Evolutionary conservation across 108 stramenopile genomes (phyloP), one percentile per base, ranked within the genome.

Genomic region (Skeletonema marinoi): DNA sequence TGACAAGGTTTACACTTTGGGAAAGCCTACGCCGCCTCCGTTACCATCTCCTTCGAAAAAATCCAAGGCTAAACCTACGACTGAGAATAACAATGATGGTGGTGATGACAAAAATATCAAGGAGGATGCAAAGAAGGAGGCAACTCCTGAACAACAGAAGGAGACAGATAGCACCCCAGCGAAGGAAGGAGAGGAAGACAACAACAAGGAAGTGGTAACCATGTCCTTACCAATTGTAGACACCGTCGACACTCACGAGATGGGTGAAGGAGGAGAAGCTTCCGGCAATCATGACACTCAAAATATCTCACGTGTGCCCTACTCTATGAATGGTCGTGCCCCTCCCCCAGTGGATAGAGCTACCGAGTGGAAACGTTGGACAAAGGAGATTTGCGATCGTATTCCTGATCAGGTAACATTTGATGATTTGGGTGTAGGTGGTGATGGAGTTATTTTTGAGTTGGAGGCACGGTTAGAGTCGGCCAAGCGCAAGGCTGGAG

Each of bases 361-460:
- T 35, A 44, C 70, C 17, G 93, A 94, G 56, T 82, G 78, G 74
- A 75, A 75, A 60, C 85, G 91, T 12, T 94, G 91, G 91, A 78
- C 85, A 35, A 84, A 82, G 10, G 79, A 86, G 38, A 66, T 92
- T 32, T 64, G 85, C 25, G 68, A 72, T 4, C 74, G 79, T 54
- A 90, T 94, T 74, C 90, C 88, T 4, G 77, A 90, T 30, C 90
- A 90, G 68, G 88, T 89, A 1, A 89, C 89, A 29, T 89, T 89
- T 75, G 89, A 83, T 7, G 93, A 93, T 33, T 66, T 93, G 41
- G 90, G 90, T 19, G 50, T 84, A 39, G 84, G 88, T 13, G 78
- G 75, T 39, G 58, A 51, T 59, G 73, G 66, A 48, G 70, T 64
- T 63, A 80, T 44, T 80, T 93, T 91, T 82, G 68, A 81, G 65